These are phyloP conservation scores for Eleusine coracana DNA, from an alignment of 176 grass and related monocot genomes.

Conservation along the genomic window DNA sequence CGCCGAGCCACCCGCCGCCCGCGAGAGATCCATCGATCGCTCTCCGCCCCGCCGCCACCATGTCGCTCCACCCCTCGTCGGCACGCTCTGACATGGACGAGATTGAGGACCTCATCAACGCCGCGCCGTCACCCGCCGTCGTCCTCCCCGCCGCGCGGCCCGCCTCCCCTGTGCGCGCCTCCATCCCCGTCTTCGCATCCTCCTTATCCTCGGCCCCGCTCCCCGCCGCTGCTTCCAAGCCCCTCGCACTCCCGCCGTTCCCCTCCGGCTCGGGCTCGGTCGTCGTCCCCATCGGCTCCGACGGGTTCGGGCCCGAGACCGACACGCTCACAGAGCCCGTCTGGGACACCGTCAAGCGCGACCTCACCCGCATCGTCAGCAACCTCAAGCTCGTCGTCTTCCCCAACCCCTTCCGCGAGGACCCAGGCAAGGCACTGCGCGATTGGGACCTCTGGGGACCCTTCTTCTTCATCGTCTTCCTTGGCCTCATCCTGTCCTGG, in stretches of 20 bases:
- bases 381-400: slow-evolving; percentile 96
- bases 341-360: slow-evolving; percentile 88
- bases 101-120: slow-evolving; percentile 77
- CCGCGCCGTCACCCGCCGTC: slow-evolving; percentile 22
- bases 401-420: slow-evolving; percentile 90
- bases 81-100: slow-evolving; percentile 94
- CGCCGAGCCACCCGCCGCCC: not conserved
- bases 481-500: slow-evolving; percentile 90
- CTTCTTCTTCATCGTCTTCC: slow-evolving; percentile 96
- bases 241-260: slow-evolving; percentile 33
- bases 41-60: slow-evolving; percentile 33
- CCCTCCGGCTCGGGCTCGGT: slow-evolving; percentile 9
- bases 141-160: slow-evolving; percentile 58
- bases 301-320: slow-evolving; percentile 52
- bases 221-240: slow-evolving; percentile 24
- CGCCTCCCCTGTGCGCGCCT: slow-evolving; percentile 58
- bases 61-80: slow-evolving; percentile 77
- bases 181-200: slow-evolving; percentile 65
- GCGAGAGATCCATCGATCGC: not conserved
- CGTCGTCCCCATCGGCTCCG: slow-evolving; percentile 43
- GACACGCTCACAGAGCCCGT: slow-evolving; percentile 90
- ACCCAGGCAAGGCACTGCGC: slow-evolving; percentile 84
- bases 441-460: slow-evolving; percentile 98
- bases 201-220: not conserved
- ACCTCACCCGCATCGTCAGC: slow-evolving; percentile 81